These are phyloP conservation scores for Pichia norvegensis DNA, from an alignment of 1,139 yeast species.

Conservation along the genomic window DNA sequence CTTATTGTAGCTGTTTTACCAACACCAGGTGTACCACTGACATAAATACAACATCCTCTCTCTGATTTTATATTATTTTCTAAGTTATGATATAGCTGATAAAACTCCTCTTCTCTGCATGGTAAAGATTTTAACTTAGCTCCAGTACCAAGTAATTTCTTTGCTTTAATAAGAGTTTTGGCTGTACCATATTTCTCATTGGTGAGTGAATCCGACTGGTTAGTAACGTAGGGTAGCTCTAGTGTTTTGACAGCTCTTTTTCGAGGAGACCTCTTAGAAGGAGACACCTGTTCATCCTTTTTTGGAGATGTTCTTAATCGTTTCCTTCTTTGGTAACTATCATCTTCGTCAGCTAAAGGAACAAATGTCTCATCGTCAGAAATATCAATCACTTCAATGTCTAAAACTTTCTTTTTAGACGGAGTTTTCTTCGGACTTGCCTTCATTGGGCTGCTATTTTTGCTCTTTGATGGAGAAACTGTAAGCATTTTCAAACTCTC, in stretches of 20 bases:
- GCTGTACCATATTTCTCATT: conserved; percentile 15
- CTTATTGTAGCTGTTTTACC: conserved; percentile 94
- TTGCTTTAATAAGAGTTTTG: conserved; percentile 42
- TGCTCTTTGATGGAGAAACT: conserved; percentile 21
- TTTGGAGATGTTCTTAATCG: background rate
- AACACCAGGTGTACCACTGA: conserved; percentile 97
- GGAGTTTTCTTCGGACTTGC: background rate
- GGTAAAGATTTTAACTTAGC: conserved; percentile 62
- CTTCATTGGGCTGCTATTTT: background rate
- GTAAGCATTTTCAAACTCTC: conserved; percentile 28
- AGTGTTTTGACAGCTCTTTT: conserved; percentile 13
- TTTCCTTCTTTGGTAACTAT: background rate
- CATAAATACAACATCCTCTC: conserved; percentile 78
- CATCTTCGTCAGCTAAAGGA: background rate
- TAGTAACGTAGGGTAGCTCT: conserved; percentile 16
- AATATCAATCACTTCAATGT: conserved; percentile 1
- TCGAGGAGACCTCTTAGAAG: conserved; percentile 26
- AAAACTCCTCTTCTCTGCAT: conserved; percentile 82
- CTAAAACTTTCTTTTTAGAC: background rate
- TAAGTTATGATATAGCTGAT: conserved; percentile 61
- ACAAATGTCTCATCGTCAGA: conserved; percentile 7
- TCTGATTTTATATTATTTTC: conserved; percentile 67
- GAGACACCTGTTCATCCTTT: background rate
- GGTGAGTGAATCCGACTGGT: conserved; percentile 10
- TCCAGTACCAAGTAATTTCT: conserved; percentile 56